phyloP scores from a whole-genome alignment of 2,329 filamentous ascomycete genomes.

The Hymenoscyphus scutula region DNA sequence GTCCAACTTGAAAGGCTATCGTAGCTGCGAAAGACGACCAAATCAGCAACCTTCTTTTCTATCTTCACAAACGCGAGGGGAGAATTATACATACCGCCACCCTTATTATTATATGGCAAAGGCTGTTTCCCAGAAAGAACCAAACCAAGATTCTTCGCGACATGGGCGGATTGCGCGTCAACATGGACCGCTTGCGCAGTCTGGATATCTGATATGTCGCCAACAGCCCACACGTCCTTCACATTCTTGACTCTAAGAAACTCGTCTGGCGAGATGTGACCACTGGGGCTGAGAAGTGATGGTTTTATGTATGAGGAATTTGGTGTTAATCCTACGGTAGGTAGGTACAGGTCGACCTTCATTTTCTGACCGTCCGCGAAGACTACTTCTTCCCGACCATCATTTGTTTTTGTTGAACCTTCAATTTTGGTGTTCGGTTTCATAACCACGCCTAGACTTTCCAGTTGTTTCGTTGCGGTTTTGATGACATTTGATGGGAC shows the following conservation, averaged over 20 bases:
- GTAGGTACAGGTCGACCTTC: slow-evolving; percentile 53
- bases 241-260: slow-evolving; percentile 46
- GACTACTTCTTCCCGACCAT: slow-evolving; percentile 49
- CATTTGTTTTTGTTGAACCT: slow-evolving; percentile 36
- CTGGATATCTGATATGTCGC: slow-evolving; percentile 30
- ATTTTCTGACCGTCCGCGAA: slow-evolving; percentile 50
- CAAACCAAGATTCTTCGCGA: slow-evolving; percentile 29
- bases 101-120: slow-evolving; percentile 24
- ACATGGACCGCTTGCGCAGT: slow-evolving; percentile 24
- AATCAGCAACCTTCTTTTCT: slow-evolving; percentile 3
- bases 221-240: slow-evolving; percentile 34
- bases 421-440: slow-evolving; percentile 44
- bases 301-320: slow-evolving; percentile 54
- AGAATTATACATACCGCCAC: slow-evolving; percentile 18
- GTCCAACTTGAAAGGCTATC: slow-evolving; percentile 36
- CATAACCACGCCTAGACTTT: slow-evolving; percentile 51
- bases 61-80: background rate
- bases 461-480: slow-evolving; percentile 43
- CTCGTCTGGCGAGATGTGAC: slow-evolving; percentile 51
- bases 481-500: slow-evolving; percentile 26
- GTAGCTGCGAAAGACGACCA: slow-evolving; percentile 7
- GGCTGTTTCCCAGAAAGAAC: slow-evolving; percentile 19
- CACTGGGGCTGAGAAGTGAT: slow-evolving; percentile 44
- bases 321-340: slow-evolving; percentile 53
- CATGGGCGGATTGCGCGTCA: slow-evolving; percentile 26